Conservation (phyloP, 192 early-diverging fungal genomes). For the Backusella psychrophila region DNA sequence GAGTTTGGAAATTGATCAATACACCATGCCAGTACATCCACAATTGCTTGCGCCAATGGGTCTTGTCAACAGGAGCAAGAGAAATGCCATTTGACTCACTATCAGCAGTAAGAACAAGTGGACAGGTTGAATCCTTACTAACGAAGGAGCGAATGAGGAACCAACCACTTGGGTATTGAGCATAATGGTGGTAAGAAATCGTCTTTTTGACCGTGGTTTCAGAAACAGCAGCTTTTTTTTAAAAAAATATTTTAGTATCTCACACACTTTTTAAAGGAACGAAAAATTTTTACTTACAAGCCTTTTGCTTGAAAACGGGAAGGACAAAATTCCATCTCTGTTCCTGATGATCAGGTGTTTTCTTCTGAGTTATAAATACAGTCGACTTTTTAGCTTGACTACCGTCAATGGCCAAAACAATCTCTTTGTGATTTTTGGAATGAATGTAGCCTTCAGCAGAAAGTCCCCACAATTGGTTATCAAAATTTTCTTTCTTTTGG, state of each 20-base stretch:
- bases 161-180: conserved; percentile 31
- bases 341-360: conserved; percentile 2
- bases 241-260: neutral
- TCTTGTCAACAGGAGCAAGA: neutral
- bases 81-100: neutral
- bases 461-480: conserved; percentile 33
- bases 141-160: conserved; percentile 29
- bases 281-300: conserved; percentile 2
- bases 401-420: conserved; percentile 23
- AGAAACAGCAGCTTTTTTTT: conserved; percentile 8
- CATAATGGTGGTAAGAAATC: conserved; percentile 18
- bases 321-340: conserved; percentile 37
- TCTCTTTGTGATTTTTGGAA: conserved; percentile 6
- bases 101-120: conserved; percentile 21
- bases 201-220: conserved; percentile 21
- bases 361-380: conserved; percentile 2
- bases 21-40: conserved; percentile 28
- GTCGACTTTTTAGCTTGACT: neutral
- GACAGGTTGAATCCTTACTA: neutral
- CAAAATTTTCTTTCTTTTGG: conserved; percentile 18
- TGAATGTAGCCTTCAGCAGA: conserved; percentile 25
- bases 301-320: conserved; percentile 34
- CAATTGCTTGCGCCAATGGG: conserved; percentile 22
- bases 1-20: conserved; percentile 25
- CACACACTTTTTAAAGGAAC: too few relatives aligned